A percentile compares a stretch with the other conserved stretches of the same genome.
Conservation (phyloP, 2,329 filamentous ascomycete genomes). For the Lanzia echinophila region DNA sequence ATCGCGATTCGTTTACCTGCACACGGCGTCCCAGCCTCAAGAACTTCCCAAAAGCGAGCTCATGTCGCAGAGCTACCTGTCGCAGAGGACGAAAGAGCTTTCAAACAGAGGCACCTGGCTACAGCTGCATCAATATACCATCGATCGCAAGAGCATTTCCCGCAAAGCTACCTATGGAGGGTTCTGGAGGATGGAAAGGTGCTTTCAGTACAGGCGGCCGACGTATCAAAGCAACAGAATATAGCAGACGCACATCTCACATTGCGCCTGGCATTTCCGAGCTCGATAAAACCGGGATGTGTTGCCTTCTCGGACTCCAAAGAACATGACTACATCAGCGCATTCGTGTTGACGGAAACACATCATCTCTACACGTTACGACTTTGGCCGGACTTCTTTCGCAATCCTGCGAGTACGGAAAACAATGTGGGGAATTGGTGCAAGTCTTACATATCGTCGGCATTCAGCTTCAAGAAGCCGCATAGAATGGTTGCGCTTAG, state of each 20-base stretch:
- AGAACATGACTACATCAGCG: slow-evolving; percentile 68
- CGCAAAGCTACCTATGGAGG: slow-evolving; percentile 86
- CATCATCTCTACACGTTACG: slow-evolving; percentile 77
- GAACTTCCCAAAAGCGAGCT: slow-evolving; percentile 36
- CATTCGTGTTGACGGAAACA: slow-evolving; percentile 73
- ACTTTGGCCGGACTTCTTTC: slow-evolving; percentile 78
- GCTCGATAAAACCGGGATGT: slow-evolving; percentile 67
- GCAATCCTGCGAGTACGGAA: slow-evolving; percentile 61
- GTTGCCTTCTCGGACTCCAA: slow-evolving; percentile 75
- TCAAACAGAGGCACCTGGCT: slow-evolving; percentile 67
- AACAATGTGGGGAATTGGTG: slow-evolving; percentile 69
- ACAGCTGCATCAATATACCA: slow-evolving; percentile 79
- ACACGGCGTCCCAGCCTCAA: slow-evolving; percentile 33
- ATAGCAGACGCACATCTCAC: slow-evolving; percentile 66
- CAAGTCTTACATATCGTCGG: slow-evolving; percentile 66
- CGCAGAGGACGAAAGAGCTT: slow-evolving; percentile 65
- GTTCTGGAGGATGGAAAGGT: slow-evolving; percentile 73
- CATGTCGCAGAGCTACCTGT: slow-evolving; percentile 33
- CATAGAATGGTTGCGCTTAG: slow-evolving; percentile 74
- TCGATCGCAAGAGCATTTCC: slow-evolving; percentile 65
- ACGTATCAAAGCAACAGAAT: slow-evolving; percentile 64
- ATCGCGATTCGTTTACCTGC: slow-evolving; percentile 64
- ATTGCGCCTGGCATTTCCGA: slow-evolving; percentile 70
- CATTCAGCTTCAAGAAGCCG: slow-evolving; percentile 69
- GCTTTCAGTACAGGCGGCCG: slow-evolving; percentile 76